Evolutionary conservation across 1,284 basidiomycete genomes (phyloP).

Genomic region (Leucoagaricus sp.): DNA sequence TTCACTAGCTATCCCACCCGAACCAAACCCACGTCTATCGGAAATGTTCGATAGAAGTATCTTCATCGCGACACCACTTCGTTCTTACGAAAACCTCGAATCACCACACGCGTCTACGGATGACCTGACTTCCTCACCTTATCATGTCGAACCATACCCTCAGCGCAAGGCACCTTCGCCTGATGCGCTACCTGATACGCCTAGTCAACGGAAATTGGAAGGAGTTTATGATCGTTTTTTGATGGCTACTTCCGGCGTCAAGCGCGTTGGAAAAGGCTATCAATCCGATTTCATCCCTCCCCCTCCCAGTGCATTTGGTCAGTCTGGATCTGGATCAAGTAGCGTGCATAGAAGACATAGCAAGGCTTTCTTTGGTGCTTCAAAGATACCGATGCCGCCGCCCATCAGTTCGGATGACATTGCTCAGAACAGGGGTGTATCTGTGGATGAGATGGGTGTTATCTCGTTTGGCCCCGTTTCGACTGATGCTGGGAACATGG

Average conservation of each 20-base stretch:
- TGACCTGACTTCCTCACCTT: slow-evolving; percentile 58
- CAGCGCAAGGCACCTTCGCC: slow-evolving; percentile 39
- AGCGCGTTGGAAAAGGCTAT: slow-evolving; percentile 72
- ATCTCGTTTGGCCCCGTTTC: slow-evolving; percentile 34
- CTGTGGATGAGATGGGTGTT: slow-evolving; percentile 58
- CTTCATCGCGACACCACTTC: slow-evolving; percentile 55
- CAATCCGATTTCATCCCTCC: slow-evolving; percentile 57
- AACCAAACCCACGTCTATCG: slow-evolving; percentile 56
- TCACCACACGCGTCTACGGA: slow-evolving; percentile 41
- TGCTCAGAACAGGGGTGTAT: slow-evolving; percentile 36
- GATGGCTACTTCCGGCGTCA: slow-evolving; percentile 75
- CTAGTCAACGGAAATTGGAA: slow-evolving; percentile 59
- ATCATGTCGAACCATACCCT: slow-evolving; percentile 65
- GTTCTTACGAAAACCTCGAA: slow-evolving; percentile 30
- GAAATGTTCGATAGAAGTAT: slow-evolving; percentile 64
- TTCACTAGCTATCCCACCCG: slow-evolving; percentile 37
- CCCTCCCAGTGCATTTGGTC: slow-evolving; percentile 35
- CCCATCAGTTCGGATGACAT: slow-evolving; percentile 66
- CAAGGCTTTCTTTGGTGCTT: slow-evolving; percentile 52
- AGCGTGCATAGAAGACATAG: slow-evolving; percentile 32
- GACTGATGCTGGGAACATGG: slow-evolving; percentile 20
- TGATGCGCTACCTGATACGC: slow-evolving; percentile 48
- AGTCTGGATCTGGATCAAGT: slow-evolving; percentile 15
- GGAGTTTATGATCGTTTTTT: slow-evolving; percentile 76
- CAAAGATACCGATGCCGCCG: slow-evolving; percentile 59